Conservation (phyloP, 495 filamentous ascomycete species). For the Cercophora scortea region DNA sequence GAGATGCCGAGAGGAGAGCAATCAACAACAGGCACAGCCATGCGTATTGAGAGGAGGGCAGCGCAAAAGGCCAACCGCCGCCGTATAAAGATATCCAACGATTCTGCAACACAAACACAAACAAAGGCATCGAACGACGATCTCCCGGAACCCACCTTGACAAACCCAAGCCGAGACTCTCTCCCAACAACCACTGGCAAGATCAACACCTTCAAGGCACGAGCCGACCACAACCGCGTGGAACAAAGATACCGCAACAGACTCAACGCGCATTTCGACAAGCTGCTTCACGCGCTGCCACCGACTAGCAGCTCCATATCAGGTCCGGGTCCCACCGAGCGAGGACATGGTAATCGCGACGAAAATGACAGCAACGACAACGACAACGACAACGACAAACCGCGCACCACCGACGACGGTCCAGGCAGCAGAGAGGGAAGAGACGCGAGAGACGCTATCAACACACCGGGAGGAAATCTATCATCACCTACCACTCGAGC, state of each 20-base stretch:
- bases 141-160: too few species aligned
- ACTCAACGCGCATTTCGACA: conserved; percentile 19
- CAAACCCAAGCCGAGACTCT: too few species aligned
- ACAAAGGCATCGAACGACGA: too few species aligned
- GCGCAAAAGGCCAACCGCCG: too few species aligned
- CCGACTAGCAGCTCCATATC: background rate
- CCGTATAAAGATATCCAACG: too few species aligned
- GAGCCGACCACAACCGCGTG: conserved; percentile 4
- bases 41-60: too few species aligned
- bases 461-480: too few species aligned
- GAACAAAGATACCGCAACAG: conserved; percentile 6
- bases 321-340: background rate
- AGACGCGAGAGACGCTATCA: background rate
- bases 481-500: background rate
- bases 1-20: too few species aligned
- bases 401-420: background rate
- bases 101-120: too few species aligned
- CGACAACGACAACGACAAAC: background rate
- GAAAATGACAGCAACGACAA: background rate
- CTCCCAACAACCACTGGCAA: too few species aligned
- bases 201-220: background rate
- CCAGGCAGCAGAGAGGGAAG: background rate
- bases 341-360: background rate
- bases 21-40: too few species aligned
- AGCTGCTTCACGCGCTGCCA: conserved; percentile 20